These are phyloP conservation scores for Alternaria atra DNA, from an alignment of 2,329 filamentous ascomycete genomes.

Conservation along the genomic window DNA sequence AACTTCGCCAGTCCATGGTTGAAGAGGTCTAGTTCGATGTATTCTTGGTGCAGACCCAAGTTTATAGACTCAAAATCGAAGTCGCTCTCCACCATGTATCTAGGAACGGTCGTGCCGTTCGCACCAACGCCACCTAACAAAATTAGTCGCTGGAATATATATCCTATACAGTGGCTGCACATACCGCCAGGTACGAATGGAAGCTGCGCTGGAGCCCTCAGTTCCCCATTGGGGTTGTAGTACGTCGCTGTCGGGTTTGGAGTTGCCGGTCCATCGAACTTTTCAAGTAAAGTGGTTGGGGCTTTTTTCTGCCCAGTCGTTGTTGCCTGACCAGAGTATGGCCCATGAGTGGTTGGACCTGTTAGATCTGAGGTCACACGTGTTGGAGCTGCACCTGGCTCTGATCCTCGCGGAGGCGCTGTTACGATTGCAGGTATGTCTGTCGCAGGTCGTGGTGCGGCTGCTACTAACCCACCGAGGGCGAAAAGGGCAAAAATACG, in stretches of 20 bases:
- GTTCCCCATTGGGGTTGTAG: background rate
- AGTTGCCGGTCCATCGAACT: background rate
- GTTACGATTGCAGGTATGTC: slow-evolving; percentile 27
- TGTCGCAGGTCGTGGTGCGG: slow-evolving; percentile 30
- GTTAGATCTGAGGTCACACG: slow-evolving; percentile 57
- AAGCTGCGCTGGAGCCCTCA: background rate
- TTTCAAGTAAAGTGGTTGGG: background rate
- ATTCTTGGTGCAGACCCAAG: slow-evolving; percentile 79
- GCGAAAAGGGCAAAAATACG: slow-evolving; percentile 6
- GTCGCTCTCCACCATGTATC: slow-evolving; percentile 77
- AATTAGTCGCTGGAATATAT: background rate
- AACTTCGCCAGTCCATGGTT: slow-evolving; percentile 75
- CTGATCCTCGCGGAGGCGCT: slow-evolving; percentile 23
- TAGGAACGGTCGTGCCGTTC: slow-evolving; percentile 70
- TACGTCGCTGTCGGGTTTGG: background rate
- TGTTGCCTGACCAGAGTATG: slow-evolving; percentile 69
- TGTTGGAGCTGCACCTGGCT: slow-evolving; percentile 40
- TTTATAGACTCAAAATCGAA: slow-evolving; percentile 82
- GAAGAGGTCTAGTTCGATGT: slow-evolving; percentile 83
- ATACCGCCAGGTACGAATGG: background rate
- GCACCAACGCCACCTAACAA: slow-evolving; percentile 70
- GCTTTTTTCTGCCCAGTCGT: slow-evolving; percentile 62
- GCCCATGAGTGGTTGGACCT: slow-evolving; percentile 70
- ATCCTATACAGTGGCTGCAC: background rate
- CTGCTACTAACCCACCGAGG: slow-evolving; percentile 20